Percentiles rank a stretch among this genome's conserved stretches.
Conservation (phyloP, 768 basidiomycete genomes). For the Kwoniella shandongensis region DNA sequence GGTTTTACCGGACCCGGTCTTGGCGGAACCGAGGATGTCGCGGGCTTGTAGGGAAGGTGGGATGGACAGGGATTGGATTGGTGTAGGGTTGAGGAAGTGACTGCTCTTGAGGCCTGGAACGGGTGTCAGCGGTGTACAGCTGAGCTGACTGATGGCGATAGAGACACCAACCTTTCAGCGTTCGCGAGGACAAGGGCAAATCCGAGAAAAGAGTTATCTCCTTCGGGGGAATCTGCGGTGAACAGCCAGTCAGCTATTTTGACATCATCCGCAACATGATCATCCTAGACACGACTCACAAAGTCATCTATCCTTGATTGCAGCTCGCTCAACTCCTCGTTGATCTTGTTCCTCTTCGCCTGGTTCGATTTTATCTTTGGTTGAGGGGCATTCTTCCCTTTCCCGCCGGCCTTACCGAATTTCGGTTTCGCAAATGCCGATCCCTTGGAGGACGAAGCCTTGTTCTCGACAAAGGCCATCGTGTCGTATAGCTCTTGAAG, state of each 20-base stretch:
- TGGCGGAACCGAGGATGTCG: conserved; percentile 69
- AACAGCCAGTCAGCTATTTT: not conserved
- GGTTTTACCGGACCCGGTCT: conserved; percentile 73
- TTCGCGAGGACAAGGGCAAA: conserved; percentile 73
- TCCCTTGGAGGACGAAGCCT: conserved; percentile 15
- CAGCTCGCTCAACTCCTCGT: conserved; percentile 50
- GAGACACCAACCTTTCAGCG: conserved; percentile 64
- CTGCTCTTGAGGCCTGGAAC: conserved; percentile 75
- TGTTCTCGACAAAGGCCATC: conserved; percentile 21
- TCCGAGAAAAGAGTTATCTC: conserved; percentile 66
- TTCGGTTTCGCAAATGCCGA: not conserved
- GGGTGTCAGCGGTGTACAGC: not conserved
- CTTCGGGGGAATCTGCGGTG: conserved; percentile 58
- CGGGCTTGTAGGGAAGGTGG: conserved; percentile 64
- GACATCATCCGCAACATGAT: not conserved
- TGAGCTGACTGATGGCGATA: not conserved
- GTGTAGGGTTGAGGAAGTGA: conserved; percentile 83
- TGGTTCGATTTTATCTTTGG: conserved; percentile 41
- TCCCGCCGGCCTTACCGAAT: conserved; percentile 4
- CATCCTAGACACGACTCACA: conserved; percentile 41
- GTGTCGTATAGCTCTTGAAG: too few relatives aligned
- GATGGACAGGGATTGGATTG: conserved; percentile 67
- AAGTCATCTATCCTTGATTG: conserved; percentile 48
- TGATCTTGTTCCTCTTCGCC: conserved; percentile 42
- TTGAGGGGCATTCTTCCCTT: conserved; percentile 14